phyloP scores from a whole-genome alignment of 2,329 filamentous ascomycete species.

The Fusarium sterilihyphosum region DNA sequence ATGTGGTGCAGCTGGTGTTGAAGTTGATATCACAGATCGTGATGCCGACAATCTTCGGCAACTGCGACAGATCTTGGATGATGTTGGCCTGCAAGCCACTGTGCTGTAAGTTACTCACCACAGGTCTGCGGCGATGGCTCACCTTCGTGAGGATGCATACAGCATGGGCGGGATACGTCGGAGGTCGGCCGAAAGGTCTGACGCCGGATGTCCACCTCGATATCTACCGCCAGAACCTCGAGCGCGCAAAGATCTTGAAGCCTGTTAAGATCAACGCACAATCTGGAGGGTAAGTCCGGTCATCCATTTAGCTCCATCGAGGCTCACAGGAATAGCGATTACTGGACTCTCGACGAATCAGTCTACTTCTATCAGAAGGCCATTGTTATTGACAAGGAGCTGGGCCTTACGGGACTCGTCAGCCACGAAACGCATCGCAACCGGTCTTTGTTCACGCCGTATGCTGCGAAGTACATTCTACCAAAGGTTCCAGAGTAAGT shows the following conservation, averaged over 20 bases:
- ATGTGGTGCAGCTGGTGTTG: background rate
- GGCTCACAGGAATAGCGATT: accelerated
- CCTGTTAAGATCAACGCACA: background rate
- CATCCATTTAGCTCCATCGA: accelerated
- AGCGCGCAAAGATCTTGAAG: background rate
- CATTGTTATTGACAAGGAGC: background rate
- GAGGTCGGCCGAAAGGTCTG: accelerated
- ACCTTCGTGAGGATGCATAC: accelerated
- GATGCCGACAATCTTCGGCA: background rate
- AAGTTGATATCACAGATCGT: background rate
- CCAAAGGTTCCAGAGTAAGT: background rate
- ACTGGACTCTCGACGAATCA: background rate
- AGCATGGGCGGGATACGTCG: background rate
- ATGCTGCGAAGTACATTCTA: background rate
- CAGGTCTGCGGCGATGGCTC: accelerated
- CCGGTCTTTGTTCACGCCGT: background rate
- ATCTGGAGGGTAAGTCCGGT: background rate
- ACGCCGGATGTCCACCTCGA: background rate
- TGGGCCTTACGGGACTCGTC: background rate
- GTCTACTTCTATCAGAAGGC: background rate
- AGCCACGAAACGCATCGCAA: background rate
- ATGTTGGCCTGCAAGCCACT: background rate
- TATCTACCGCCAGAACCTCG: background rate
- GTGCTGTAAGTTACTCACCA: background rate
- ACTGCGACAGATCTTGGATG: background rate